Base-by-base conservation (phyloP, 2,329 filamentous ascomycete genomes). In the Pseudopyrenochaeta lycopersici region DNA sequence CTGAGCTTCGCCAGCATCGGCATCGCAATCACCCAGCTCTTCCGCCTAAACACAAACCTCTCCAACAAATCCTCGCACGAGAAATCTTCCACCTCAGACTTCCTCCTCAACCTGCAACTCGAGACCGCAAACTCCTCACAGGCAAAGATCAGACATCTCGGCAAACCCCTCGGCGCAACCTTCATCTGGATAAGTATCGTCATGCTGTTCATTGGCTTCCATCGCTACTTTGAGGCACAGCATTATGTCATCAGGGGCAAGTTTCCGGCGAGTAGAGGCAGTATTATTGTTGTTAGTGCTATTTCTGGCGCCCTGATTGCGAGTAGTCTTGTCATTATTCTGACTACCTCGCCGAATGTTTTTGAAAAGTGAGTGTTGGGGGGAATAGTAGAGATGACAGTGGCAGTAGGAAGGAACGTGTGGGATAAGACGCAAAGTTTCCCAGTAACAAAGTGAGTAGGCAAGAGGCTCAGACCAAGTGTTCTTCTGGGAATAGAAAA, bases 1-100 rank as follows among this genome's bases (percentile, higher is more conserved):
- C 83, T 95, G 31, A 87, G 89, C 20, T 95, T 95, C 68, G 90
- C 90, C 10, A 90, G 85, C 30, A 94, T 95, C 62, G 91, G 91
- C 52, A 90, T 95, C 54, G 91, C 90, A 38, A 85, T 95, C 35
- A 94, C 91, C 1, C 91, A 95, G 73, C 85, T 95, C 42, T 94
- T 95, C 78, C 88, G 91, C 21, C 86, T 95, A 52, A 93, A 93
- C 78, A 90, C 87, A 0, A 83, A 86, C 7, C 78, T 90, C 35
- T 47, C 62, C 10, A 49, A 40, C 15, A 47, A 35, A 3, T 36
- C 54, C 20, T 23, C 35, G 7, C 7, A 50, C 29, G 2, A 32
- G 18, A 4, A 20, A 12, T 23, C 9, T 7, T 55, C 62, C 49
- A 53, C 50, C 39, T 41, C 58, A 53, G 61, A 54, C 55, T 49